phyloP scores from a whole-genome alignment of 768 basidiomycete species.

The Amyloporia xantha region DNA sequence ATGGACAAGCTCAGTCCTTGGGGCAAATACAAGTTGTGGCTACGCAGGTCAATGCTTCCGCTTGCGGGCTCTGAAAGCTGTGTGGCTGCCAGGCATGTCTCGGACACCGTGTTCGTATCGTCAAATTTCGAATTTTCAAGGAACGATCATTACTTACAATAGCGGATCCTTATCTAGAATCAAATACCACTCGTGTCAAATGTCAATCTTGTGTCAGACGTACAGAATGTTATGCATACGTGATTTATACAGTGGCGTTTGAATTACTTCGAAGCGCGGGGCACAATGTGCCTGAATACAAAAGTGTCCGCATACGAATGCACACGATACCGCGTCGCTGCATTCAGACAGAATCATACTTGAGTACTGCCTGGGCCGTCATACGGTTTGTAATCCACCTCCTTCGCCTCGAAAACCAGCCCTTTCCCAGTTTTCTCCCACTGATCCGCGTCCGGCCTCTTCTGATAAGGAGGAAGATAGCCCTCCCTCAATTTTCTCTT shows the following conservation, averaged over 20 bases:
- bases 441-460: conserved; percentile 29
- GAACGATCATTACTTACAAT: background rate
- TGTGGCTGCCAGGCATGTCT: background rate
- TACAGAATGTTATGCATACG: background rate
- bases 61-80: conserved; percentile 33
- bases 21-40: conserved; percentile 23
- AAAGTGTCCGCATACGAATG: background rate
- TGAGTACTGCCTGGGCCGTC: background rate
- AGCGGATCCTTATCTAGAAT: background rate
- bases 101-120: background rate
- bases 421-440: conserved; percentile 32
- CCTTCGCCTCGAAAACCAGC: conserved; percentile 27
- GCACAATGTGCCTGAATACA: background rate
- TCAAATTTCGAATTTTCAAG: background rate
- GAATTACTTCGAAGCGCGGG: background rate
- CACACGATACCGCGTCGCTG: background rate
- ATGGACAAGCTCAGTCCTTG: conserved; percentile 16
- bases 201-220: background rate
- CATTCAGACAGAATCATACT: background rate
- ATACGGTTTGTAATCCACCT: conserved; percentile 8
- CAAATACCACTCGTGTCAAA: background rate
- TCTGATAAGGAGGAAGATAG: conserved; percentile 36
- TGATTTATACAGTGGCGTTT: background rate
- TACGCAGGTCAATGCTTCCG: conserved; percentile 19
- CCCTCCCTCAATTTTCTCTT: conserved; percentile 29